Conservation (phyloP, 2,329 filamentous ascomycete genomes). For the Trichoderma koningiopsis region DNA sequence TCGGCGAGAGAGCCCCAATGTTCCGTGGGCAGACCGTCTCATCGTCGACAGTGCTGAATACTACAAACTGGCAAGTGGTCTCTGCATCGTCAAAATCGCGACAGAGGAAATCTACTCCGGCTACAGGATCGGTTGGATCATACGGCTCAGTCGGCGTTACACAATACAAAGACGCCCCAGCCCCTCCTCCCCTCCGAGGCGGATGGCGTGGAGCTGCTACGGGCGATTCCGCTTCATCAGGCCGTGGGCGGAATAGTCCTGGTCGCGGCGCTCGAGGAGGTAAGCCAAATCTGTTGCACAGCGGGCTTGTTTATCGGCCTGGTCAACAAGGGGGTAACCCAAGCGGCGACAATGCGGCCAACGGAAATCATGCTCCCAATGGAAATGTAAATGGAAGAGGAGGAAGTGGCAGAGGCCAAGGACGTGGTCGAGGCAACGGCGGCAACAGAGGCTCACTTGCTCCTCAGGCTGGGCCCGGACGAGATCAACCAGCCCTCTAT, state of each 20-base stretch:
- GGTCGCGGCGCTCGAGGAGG: conserved; percentile 43
- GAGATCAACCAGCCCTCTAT: conserved; percentile 43
- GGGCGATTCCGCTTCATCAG: conserved; percentile 45
- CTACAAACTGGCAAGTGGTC: conserved; percentile 79
- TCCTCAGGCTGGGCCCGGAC: conserved; percentile 21
- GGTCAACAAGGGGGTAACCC: conserved; percentile 37
- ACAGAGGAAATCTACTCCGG: conserved; percentile 53
- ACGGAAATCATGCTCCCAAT: conserved; percentile 22
- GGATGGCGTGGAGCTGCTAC: conserved; percentile 61
- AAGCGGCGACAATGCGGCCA: conserved; percentile 31
- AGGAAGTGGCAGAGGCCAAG: conserved; percentile 35
- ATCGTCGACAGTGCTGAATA: conserved; percentile 83
- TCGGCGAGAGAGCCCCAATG: conserved; percentile 85
- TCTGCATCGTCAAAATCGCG: conserved; percentile 58
- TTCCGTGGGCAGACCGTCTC: conserved; percentile 95
- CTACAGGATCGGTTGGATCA: conserved; percentile 55
- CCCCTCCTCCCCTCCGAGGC: conserved; percentile 57
- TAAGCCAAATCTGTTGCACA: conserved; percentile 51
- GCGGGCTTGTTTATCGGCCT: conserved; percentile 55
- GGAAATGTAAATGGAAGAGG: conserved; percentile 33
- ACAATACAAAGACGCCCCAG: conserved; percentile 62
- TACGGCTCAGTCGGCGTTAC: conserved; percentile 59
- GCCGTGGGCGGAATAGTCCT: conserved; percentile 45
- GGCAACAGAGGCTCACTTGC: conserved; percentile 31
- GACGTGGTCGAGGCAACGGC: conserved; percentile 33